These are phyloP conservation scores for Globisporangium acanthophoron DNA, from an alignment of 352 stramenopile species.

Conservation along the genomic window DNA sequence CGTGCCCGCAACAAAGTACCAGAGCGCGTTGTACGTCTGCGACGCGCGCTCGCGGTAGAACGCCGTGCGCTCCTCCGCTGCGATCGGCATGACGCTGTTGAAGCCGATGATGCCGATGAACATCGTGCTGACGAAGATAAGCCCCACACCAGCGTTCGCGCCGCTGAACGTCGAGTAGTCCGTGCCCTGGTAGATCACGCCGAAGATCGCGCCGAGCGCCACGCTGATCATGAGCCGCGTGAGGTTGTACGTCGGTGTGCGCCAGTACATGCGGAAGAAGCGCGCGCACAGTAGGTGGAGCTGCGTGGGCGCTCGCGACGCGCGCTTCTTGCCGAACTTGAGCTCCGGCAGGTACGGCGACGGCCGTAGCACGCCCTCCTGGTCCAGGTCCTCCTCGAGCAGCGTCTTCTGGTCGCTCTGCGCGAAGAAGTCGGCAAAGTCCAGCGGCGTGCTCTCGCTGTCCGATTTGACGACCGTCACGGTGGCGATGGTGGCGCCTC, in stretches of 20 bases:
- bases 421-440: slow-evolving; percentile 40
- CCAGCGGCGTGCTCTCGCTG: slow-evolving; percentile 9
- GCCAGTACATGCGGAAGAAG: slow-evolving; percentile 80
- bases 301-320: slow-evolving; percentile 19
- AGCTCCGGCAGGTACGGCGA: slow-evolving; percentile 25
- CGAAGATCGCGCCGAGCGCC: slow-evolving; percentile 70
- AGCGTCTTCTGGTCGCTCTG: slow-evolving; percentile 25
- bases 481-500: neutral
- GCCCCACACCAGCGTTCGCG: slow-evolving; percentile 42
- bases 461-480: neutral
- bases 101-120: slow-evolving; percentile 82
- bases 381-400: slow-evolving; percentile 36
- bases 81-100: slow-evolving; percentile 72
- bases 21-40: slow-evolving; percentile 84
- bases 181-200: slow-evolving; percentile 57
- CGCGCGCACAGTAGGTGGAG: slow-evolving; percentile 43
- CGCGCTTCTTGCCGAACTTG: slow-evolving; percentile 35
- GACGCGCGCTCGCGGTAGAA: slow-evolving; percentile 92
- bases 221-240: slow-evolving; percentile 64
- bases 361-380: slow-evolving; percentile 33
- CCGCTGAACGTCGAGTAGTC: slow-evolving; percentile 45
- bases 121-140: slow-evolving; percentile 80
- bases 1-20: slow-evolving; percentile 77
- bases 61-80: slow-evolving; percentile 78
- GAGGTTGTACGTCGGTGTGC: slow-evolving; percentile 83